Conservation (phyloP, 2,329 filamentous ascomycete genomes). For the Rhynchosporium agropyri region DNA sequence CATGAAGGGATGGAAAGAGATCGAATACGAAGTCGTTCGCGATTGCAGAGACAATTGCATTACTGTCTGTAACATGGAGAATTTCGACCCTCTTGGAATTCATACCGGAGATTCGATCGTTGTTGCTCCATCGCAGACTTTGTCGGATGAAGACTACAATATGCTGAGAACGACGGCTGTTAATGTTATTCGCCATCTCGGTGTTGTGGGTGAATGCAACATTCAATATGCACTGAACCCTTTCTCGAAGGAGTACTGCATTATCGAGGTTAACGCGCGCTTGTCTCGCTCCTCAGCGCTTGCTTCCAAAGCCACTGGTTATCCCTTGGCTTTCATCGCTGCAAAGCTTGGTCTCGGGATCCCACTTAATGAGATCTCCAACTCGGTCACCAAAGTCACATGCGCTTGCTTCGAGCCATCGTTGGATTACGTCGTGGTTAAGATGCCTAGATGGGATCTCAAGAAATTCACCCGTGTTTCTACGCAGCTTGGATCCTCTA, state of each 20-base stretch:
- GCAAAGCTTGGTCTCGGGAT: constrained; percentile 95
- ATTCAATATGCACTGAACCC: constrained; percentile 98
- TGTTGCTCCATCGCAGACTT: constrained; percentile 92
- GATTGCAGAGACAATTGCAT: constrained; percentile 98
- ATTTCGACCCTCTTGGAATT: constrained; percentile 97
- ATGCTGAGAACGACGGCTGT: constrained; percentile 97
- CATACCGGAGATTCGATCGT: constrained; percentile 99
- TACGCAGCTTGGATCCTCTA: constrained; percentile 92
- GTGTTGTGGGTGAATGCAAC: constrained; percentile 98
- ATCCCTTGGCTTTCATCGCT: constrained; percentile 93
- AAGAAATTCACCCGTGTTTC: constrained; percentile 99
- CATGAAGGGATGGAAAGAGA: constrained; percentile 99
- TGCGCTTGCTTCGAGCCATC: constrained; percentile 98
- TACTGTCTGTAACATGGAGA: constrained; percentile 99
- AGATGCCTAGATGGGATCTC: constrained; percentile 98
- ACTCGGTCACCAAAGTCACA: constrained; percentile 92
- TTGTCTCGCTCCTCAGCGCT: constrained; percentile 93
- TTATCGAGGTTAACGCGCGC: constrained; percentile 98
- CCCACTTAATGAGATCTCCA: constrained; percentile 93
- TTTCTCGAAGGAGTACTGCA: constrained; percentile 94
- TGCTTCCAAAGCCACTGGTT: constrained; percentile 95
- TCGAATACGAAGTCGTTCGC: constrained; percentile 97
- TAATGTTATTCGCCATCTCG: constrained; percentile 94
- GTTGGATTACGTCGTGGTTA: constrained; percentile 96
- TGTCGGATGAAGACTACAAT: constrained; percentile 98